A percentile compares a stretch with the other conserved stretches of the same genome.
phyloP scores from a whole-genome alignment of 495 filamentous ascomycete genomes.

The Neurospora sp. region DNA sequence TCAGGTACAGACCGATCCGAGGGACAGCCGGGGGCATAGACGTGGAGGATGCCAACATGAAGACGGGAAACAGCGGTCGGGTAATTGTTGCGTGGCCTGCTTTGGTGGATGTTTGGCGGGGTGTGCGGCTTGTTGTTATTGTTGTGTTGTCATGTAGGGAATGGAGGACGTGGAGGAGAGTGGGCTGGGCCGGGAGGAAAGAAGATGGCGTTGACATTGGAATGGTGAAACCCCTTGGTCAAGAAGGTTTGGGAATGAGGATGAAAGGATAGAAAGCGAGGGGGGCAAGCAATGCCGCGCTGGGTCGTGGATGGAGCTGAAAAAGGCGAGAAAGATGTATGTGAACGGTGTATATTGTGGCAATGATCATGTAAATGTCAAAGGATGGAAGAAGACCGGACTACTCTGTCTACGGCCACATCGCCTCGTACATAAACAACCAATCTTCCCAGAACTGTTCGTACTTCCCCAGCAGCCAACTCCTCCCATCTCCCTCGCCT shows the following conservation, averaged over 20 bases:
- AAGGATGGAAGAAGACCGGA: background rate
- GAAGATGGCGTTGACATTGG: background rate
- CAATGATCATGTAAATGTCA: background rate
- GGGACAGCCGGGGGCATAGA: background rate
- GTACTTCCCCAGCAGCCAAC: slow-evolving; percentile 32
- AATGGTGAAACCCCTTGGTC: background rate
- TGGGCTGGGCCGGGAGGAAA: background rate
- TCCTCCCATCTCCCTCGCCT: slow-evolving; percentile 28
- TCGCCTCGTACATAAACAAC: slow-evolving; percentile 37
- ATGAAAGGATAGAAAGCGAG: background rate
- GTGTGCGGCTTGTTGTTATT: background rate
- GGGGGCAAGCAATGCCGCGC: background rate
- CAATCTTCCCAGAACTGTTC: slow-evolving; percentile 35
- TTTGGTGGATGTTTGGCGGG: background rate
- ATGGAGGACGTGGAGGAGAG: background rate
- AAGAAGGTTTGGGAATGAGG: background rate
- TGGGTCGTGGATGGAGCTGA: background rate
- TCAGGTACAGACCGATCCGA: background rate
- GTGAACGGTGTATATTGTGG: background rate
- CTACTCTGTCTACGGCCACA: slow-evolving; percentile 26
- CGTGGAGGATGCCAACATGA: background rate
- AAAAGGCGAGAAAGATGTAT: background rate
- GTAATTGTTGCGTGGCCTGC: background rate
- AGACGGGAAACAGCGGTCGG: background rate
- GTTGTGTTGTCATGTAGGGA: background rate